Evolutionary conservation across 139 green algal genomes (phyloP).

Genomic region (Chlorella sp.): DNA sequence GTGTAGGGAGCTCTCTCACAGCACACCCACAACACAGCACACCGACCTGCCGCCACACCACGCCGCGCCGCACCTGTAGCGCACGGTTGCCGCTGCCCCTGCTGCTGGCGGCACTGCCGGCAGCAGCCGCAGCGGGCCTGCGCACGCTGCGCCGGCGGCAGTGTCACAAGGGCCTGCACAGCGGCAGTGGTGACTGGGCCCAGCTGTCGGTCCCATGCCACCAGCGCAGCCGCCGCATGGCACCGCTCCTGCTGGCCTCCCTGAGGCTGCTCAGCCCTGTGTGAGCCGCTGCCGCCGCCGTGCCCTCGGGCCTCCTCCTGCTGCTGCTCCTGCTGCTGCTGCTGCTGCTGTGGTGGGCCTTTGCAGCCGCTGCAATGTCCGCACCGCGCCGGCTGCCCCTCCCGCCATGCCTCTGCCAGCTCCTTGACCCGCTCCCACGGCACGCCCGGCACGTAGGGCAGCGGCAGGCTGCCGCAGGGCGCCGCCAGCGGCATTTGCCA

Average conservation of each 20-base stretch:
- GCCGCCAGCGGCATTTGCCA: conserved; percentile 24
- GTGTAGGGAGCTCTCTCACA: too few species aligned
- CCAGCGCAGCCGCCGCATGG: background rate
- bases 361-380: conserved; percentile 2
- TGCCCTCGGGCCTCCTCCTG: background rate
- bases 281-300: background rate
- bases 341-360: background rate
- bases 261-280: too few species aligned
- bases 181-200: conserved; percentile 20
- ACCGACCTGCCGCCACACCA: background rate
- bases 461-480: conserved; percentile 17
- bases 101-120: background rate
- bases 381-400: background rate
- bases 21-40: background rate
- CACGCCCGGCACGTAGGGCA: conserved; percentile 8
- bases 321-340: background rate
- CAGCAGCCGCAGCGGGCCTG: conserved; percentile 14
- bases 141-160: background rate
- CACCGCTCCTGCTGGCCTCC: conserved; percentile 14
- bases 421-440: background rate
- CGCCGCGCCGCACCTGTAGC: background rate
- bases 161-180: background rate
- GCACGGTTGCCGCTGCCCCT: background rate
- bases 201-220: conserved; percentile 21
- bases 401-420: background rate